These are phyloP conservation scores for Magnaporthiopsis rhizophila DNA, from an alignment of 2,329 filamentous ascomycete species.

Conservation along the genomic window DNA sequence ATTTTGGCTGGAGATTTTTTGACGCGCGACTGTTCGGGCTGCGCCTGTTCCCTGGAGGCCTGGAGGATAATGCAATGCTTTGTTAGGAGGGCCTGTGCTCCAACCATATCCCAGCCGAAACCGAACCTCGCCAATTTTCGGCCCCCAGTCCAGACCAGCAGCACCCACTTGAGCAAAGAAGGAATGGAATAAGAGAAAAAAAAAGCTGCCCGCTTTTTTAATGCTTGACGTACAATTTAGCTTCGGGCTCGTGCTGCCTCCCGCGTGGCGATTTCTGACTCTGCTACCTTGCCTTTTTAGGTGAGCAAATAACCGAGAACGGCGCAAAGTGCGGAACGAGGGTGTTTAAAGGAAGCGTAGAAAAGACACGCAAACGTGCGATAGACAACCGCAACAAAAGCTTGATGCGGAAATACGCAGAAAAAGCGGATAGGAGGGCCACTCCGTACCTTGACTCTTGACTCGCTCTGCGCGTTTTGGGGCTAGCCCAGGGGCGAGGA, in stretches of 20 bases:
- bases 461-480: background rate
- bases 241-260: background rate
- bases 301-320: background rate
- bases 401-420: background rate
- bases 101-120: background rate
- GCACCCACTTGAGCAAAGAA: background rate
- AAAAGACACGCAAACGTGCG: no score
- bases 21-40: background rate
- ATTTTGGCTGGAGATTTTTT: background rate
- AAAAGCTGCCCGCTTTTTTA: background rate
- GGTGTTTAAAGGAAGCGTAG: no score
- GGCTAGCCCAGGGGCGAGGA: background rate
- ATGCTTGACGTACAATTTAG: background rate
- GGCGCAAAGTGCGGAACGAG: background rate
- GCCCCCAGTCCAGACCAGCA: background rate
- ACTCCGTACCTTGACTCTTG: background rate
- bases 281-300: background rate
- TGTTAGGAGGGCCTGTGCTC: background rate
- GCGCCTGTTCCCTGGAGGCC: background rate
- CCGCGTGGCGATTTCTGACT: background rate
- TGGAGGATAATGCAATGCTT: background rate
- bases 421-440: background rate
- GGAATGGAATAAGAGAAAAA: background rate
- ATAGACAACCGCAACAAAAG: background rate
- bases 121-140: background rate